Base-by-base conservation (phyloP, 495 filamentous ascomycete species). In the Penicillium lividum region DNA sequence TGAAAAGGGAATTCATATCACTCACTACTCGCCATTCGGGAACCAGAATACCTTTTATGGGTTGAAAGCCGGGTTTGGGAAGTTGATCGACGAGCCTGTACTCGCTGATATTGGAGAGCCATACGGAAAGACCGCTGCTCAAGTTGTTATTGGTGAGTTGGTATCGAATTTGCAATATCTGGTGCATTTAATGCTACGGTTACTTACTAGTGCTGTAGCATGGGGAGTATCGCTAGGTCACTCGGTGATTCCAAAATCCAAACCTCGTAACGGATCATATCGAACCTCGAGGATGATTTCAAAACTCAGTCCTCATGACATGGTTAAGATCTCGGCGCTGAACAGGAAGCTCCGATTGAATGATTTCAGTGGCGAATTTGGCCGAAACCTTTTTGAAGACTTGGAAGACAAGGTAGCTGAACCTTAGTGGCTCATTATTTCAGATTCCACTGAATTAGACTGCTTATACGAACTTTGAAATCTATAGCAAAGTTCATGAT, bases 1-100 rank as follows among this genome's bases (percentile, higher is more conserved):
- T 53, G 61, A 66, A 5, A 77, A 81, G 49, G 80, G 80, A 9
- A 86, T 90, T 54, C 83, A 84, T 59, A 70, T 89, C 33, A 84
- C 80, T 40, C 83, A 84, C 28, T 90, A 89, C 68, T 86, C 82
- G 15, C 86, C 87, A 2, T 86, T 91, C 31, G 89, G 86, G 36
- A 91, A 92, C 66, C 83, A 84, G 68, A 90, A 90, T 63, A 73
- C 80, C 48, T 73, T 82, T 22, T 92, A 90, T 62, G 66, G 75
- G 27, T 66, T 60, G 3, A 79, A 73, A 10, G 70, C 75, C 51
- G 71, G 77, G 25, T 68, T 83, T 61, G 77, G 73, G 1, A 82
- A 83, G 61, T 57, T 88, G 16, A 84, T 87, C 56, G 80, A 89
- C 7, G 85, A 89, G 47, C 81, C 85, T 0, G 74, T 79, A 1